Percentiles rank a stretch among this genome's conserved stretches.
Evolutionary conservation across 495 filamentous ascomycete genomes (phyloP).

Genomic region (Xylaria flabelliformis): DNA sequence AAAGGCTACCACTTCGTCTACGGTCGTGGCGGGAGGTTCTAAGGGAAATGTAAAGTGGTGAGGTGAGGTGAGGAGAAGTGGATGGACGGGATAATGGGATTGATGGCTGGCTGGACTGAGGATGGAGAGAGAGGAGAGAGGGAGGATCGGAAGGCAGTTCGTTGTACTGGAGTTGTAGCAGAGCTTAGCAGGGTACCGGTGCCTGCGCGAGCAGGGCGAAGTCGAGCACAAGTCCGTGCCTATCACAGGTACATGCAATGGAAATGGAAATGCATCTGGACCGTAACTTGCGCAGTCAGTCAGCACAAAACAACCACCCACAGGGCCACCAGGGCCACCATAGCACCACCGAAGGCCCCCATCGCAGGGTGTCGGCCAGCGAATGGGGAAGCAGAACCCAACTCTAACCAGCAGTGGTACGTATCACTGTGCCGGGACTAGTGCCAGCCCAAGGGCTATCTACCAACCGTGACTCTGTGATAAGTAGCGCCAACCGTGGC

Average conservation of each 20-base stretch:
- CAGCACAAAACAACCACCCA: conserved; percentile 17
- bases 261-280: neutral
- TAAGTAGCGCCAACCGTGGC: neutral
- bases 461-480: too few relatives aligned
- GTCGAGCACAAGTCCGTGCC: conserved; percentile 5
- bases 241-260: conserved; percentile 1
- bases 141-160: conserved; percentile 7
- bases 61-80: conserved; percentile 49
- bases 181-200: conserved; percentile 11
- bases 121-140: conserved; percentile 31
- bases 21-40: conserved; percentile 38
- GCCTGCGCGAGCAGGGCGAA: conserved; percentile 7
- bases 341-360: conserved; percentile 8
- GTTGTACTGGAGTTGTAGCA: conserved; percentile 1
- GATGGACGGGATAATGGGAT: conserved; percentile 32
- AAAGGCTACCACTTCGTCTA: conserved; percentile 35
- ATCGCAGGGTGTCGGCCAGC: neutral
- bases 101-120: conserved; percentile 27
- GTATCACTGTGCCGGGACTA: conserved; percentile 20
- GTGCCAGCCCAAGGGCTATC: conserved; percentile 18
- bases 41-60: conserved; percentile 45
- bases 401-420: conserved; percentile 19
- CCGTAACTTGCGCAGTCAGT: conserved; percentile 3
- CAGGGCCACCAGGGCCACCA: neutral
- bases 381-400: conserved; percentile 24